Evolutionary conservation across 192 early-diverging fungal species (phyloP).

Genomic region (Umbelopsis vinacea): DNA sequence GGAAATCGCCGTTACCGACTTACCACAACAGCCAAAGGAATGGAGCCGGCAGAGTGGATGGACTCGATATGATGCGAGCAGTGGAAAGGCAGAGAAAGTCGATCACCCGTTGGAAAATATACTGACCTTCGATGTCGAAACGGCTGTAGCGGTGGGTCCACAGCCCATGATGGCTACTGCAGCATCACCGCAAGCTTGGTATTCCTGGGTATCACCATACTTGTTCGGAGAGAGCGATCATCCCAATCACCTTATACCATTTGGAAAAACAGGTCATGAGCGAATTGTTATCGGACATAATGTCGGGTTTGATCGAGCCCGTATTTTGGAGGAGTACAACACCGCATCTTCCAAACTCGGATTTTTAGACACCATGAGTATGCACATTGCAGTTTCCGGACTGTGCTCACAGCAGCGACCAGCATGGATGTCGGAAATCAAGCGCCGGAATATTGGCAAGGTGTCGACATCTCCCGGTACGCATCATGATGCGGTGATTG

Average conservation of each 20-base stretch:
- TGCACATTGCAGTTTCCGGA: conserved; percentile 89
- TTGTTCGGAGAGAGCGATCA: conserved; percentile 52
- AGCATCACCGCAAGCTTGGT: conserved; percentile 78
- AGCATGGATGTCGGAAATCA: conserved; percentile 74
- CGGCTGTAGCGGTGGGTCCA: conserved; percentile 65
- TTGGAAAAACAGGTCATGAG: conserved; percentile 49
- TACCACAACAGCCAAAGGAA: conserved; percentile 50
- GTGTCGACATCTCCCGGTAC: background rate
- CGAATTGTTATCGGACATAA: conserved; percentile 89
- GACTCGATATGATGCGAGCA: conserved; percentile 73
- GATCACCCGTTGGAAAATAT: conserved; percentile 61
- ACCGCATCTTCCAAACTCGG: conserved; percentile 55
- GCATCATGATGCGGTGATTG: conserved; percentile 19
- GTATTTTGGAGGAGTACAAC: conserved; percentile 86
- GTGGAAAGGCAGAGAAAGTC: conserved; percentile 36
- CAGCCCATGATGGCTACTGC: conserved; percentile 86
- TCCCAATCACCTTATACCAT: conserved; percentile 65
- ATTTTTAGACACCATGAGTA: conserved; percentile 92
- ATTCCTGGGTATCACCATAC: conserved; percentile 91
- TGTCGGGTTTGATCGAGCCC: conserved; percentile 88
- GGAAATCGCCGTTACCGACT: conserved; percentile 38
- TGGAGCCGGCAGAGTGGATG: conserved; percentile 75
- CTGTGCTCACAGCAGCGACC: conserved; percentile 89
- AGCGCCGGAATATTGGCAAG: conserved; percentile 42
- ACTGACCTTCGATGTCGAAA: conserved; percentile 90